Percentiles rank a stretch among this genome's conserved stretches.
These are phyloP conservation scores for Pinus tabuliformis DNA, from an alignment of 75 land plant species.

Conservation along the genomic window DNA sequence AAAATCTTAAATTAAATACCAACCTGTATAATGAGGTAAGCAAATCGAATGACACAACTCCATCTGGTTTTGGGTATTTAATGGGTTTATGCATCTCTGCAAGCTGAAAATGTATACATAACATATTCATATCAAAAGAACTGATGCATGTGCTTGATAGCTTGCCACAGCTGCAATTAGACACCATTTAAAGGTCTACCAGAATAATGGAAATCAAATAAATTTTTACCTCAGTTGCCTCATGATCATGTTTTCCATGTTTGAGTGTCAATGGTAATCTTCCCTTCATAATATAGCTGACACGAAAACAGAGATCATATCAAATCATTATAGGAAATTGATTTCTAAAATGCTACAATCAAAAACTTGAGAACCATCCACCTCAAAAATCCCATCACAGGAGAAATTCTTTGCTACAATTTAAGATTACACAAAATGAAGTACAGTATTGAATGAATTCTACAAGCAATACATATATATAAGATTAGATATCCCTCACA, in stretches of 20 bases:
- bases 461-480: background rate
- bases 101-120: constrained; percentile 32
- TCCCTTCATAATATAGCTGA: constrained; percentile 73
- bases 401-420: background rate
- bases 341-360: background rate
- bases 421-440: background rate
- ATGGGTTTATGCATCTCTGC: constrained; percentile 65
- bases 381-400: background rate
- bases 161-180: background rate
- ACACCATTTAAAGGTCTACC: background rate
- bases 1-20: background rate
- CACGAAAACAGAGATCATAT: background rate
- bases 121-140: background rate
- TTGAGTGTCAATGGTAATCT: constrained; percentile 73
- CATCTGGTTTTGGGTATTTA: constrained; percentile 87
- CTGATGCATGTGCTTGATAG: background rate
- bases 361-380: background rate
- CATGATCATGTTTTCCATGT: constrained; percentile 94
- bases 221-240: constrained; percentile 70
- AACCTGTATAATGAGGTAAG: constrained; percentile 96
- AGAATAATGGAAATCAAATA: background rate
- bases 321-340: background rate
- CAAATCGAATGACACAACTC: constrained; percentile 83
- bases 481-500: background rate
- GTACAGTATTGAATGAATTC: background rate